These are phyloP conservation scores for Pythium rishiriense DNA, from an alignment of 352 stramenopile species.

Conservation along the genomic window DNA sequence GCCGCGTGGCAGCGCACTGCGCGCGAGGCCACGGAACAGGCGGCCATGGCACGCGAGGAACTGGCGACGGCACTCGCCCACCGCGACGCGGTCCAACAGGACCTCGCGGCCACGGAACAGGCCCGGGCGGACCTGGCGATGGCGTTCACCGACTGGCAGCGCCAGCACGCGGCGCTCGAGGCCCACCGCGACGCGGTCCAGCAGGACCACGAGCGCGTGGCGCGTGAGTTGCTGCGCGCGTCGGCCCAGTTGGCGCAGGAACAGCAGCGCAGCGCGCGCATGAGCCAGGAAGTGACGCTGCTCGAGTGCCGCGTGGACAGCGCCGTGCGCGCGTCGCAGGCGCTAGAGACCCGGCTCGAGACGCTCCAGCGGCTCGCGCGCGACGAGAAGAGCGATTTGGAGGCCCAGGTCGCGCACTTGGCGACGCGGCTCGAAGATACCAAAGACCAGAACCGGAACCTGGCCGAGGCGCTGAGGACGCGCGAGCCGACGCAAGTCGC, in stretches of 20 bases:
- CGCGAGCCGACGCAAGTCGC: conserved; percentile 3
- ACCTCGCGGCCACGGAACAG: conserved; percentile 26
- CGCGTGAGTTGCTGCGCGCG: conserved; percentile 32
- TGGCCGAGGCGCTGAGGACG: conserved; percentile 48
- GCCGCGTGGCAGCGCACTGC: neutral
- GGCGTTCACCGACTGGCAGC: no score
- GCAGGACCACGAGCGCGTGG: conserved; percentile 37
- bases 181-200: conserved; percentile 27
- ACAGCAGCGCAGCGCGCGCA: conserved; percentile 35
- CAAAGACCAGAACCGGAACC: conserved; percentile 52
- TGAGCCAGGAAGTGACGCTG: conserved; percentile 42
- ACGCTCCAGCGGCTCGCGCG: conserved; percentile 47
- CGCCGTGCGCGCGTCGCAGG: conserved; percentile 42
- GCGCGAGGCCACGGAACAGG: conserved; percentile 1
- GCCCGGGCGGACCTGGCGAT: conserved; percentile 15
- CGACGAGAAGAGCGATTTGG: conserved; percentile 34
- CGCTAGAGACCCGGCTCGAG: conserved; percentile 55
- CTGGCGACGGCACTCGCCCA: conserved; percentile 37
- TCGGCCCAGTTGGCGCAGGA: conserved; percentile 33
- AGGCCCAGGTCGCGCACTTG: conserved; percentile 40
- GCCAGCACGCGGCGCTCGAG: conserved; percentile 51
- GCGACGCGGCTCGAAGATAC: conserved; percentile 55
- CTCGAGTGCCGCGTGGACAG: conserved; percentile 53
- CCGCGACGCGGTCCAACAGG: conserved; percentile 24
- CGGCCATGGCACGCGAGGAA: conserved; percentile 19